Evolutionary conservation across 2,329 filamentous ascomycete species (phyloP).

Genomic region (Arthrobotrys sinensis): DNA sequence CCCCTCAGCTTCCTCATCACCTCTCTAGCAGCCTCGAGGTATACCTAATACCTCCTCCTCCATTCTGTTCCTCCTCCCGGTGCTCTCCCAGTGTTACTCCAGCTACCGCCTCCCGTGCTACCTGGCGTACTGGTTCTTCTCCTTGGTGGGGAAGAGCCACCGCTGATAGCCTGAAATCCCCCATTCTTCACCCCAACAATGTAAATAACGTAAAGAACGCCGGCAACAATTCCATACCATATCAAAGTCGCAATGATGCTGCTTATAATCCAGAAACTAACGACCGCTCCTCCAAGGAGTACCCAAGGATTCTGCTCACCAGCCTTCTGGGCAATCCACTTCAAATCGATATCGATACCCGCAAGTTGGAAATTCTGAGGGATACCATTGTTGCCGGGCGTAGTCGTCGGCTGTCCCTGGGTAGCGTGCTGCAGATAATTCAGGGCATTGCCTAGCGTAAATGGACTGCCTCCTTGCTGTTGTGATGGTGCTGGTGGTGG

Average conservation of each 20-base stretch:
- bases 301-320: constrained; percentile 58
- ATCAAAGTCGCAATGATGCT: constrained; percentile 57
- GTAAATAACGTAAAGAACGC: constrained; percentile 52
- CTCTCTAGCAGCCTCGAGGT: constrained; percentile 15
- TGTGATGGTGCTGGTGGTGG: constrained; percentile 22
- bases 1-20: not conserved
- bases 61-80: constrained; percentile 35
- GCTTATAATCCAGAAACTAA: constrained; percentile 54
- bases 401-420: constrained; percentile 6
- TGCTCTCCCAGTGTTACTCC: constrained; percentile 24
- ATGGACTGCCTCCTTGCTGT: constrained; percentile 40
- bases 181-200: constrained; percentile 58
- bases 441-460: constrained; percentile 50
- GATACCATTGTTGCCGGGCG: constrained; percentile 17
- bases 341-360: constrained; percentile 56
- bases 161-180: constrained; percentile 42
- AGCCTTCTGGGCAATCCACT: constrained; percentile 52
- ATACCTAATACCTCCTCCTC: constrained; percentile 47
- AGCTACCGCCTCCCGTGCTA: constrained; percentile 22
- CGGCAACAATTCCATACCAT: constrained; percentile 53
- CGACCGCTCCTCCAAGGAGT: constrained; percentile 44
- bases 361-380: constrained; percentile 48
- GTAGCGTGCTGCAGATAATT: constrained; percentile 42
- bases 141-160: constrained; percentile 21
- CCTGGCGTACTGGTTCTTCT: constrained; percentile 35